Percentiles rank a stretch among this genome's conserved stretches.
These are phyloP conservation scores for Russula ochroleuca DNA, from an alignment of 768 basidiomycete species.

Conservation along the genomic window DNA sequence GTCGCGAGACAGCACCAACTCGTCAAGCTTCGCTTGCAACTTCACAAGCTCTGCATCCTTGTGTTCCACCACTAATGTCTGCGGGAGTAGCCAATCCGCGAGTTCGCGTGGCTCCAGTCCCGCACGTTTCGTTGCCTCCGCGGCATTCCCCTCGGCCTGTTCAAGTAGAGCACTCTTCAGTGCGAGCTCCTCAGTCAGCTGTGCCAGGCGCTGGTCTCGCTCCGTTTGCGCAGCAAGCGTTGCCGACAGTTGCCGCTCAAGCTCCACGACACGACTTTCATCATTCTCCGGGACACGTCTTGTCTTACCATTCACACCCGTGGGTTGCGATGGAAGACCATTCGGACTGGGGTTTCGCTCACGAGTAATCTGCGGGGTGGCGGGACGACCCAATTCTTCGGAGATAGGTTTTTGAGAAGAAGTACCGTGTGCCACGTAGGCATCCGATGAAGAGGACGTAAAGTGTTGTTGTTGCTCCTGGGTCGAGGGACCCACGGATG, in stretches of 20 bases:
- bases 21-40: slow-evolving; percentile 63
- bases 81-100: slow-evolving; percentile 63
- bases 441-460: slow-evolving; percentile 20
- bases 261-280: slow-evolving; percentile 39
- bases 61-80: slow-evolving; percentile 71
- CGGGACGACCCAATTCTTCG: slow-evolving; percentile 59
- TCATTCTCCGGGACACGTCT: slow-evolving; percentile 41
- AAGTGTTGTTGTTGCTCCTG: slow-evolving; percentile 22
- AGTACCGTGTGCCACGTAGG: slow-evolving; percentile 51
- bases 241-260: no score
- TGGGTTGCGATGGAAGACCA: slow-evolving; percentile 37
- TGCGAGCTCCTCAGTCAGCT: slow-evolving; percentile 67
- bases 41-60: slow-evolving; percentile 72
- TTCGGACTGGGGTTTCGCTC: slow-evolving; percentile 39
- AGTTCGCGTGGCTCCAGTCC: slow-evolving; percentile 60
- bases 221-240: slow-evolving; percentile 34
- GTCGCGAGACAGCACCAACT: slow-evolving; percentile 64
- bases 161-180: slow-evolving; percentile 70
- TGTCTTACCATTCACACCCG: slow-evolving; percentile 28
- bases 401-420: slow-evolving; percentile 44
- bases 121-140: no score
- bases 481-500: no score
- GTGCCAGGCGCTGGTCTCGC: slow-evolving; percentile 40
- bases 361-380: slow-evolving; percentile 55
- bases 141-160: no score